Percentiles rank a stretch among this genome's conserved stretches.
phyloP scores from a whole-genome alignment of 2,329 filamentous ascomycete species.

The Fusarium sp. region DNA sequence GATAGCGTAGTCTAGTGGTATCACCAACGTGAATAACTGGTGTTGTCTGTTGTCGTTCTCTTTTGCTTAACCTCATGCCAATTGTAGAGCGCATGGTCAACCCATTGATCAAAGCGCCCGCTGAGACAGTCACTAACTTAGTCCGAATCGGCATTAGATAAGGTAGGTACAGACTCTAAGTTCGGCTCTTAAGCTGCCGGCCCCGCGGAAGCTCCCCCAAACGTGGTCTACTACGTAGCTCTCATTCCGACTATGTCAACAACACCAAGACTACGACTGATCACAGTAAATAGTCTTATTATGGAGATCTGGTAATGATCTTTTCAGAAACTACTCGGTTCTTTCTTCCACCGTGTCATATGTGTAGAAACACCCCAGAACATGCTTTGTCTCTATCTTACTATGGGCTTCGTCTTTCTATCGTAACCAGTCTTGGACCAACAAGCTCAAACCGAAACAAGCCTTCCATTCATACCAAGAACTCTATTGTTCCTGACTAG shows the following conservation, averaged over 20 bases:
- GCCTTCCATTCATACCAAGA: too few relatives aligned
- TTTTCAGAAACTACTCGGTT: not conserved
- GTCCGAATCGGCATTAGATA: not conserved
- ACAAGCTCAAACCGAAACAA: too few relatives aligned
- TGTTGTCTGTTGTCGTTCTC: not conserved
- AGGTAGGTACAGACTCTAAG: too few relatives aligned
- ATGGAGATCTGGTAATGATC: not conserved
- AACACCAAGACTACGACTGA: not conserved
- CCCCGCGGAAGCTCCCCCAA: too few relatives aligned
- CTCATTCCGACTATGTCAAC: conserved; percentile 22
- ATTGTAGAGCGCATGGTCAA: not conserved
- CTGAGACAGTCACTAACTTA: conserved; percentile 14
- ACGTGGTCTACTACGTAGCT: not conserved
- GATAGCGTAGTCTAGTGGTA: not conserved
- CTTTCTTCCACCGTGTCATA: too few relatives aligned
- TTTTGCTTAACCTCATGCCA: conserved; percentile 11
- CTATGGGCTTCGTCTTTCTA: too few relatives aligned
- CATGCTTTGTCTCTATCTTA: too few relatives aligned
- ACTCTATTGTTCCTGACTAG: too few relatives aligned
- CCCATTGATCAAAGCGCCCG: conserved; percentile 9
- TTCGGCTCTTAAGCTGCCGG: not conserved
- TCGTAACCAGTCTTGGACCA: too few relatives aligned
- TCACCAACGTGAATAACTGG: not conserved
- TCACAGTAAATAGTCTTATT: not conserved
- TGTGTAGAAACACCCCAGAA: too few relatives aligned